A percentile compares a stretch with the other conserved stretches of the same genome.
phyloP scores from a whole-genome alignment of 306 rosid species.

The Lathyrus sativus region DNA sequence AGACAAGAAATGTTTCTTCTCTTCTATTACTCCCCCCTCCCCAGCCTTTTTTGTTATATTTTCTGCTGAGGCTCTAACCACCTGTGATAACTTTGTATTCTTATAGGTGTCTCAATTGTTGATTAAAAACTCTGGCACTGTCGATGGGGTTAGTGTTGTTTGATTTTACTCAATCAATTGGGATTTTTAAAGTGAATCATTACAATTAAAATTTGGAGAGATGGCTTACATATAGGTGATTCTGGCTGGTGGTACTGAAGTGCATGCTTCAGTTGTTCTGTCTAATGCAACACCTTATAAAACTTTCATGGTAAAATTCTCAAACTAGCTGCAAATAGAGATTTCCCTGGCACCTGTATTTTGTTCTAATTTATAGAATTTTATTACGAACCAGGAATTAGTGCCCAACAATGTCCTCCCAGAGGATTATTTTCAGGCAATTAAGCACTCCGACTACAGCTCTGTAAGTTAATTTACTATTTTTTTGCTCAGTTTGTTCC shows the following conservation, averaged over 20 bases:
- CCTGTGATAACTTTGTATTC: constrained; percentile 7
- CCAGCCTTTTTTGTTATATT: background rate
- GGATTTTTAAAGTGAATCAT: constrained; percentile 35
- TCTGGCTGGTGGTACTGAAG: constrained; percentile 77
- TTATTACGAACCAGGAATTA: constrained; percentile 64
- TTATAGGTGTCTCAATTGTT: constrained; percentile 73
- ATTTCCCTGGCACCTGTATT: constrained; percentile 25
- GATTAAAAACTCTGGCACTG: constrained; percentile 67
- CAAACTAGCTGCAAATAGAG: constrained; percentile 23
- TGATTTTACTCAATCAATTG: constrained; percentile 44
- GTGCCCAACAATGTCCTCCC: constrained; percentile 69
- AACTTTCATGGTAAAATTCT: constrained; percentile 74
- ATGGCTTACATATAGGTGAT: constrained; percentile 58
- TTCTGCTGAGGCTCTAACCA: constrained; percentile 22
- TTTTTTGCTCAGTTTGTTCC: constrained; percentile 5
- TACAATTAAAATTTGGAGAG: constrained; percentile 33
- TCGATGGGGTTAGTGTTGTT: constrained; percentile 79
- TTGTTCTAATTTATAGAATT: constrained; percentile 35
- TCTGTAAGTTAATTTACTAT: constrained; percentile 62
- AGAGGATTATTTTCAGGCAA: constrained; percentile 63
- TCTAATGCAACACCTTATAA: constrained; percentile 91
- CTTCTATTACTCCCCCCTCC: constrained; percentile 9
- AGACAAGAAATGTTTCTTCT: constrained; percentile 25
- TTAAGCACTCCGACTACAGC: constrained; percentile 80
- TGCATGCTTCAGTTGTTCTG: constrained; percentile 74